Evolutionary conservation across 1,139 yeast species (phyloP).

Genomic region (Sugiyamaella castrensis): DNA sequence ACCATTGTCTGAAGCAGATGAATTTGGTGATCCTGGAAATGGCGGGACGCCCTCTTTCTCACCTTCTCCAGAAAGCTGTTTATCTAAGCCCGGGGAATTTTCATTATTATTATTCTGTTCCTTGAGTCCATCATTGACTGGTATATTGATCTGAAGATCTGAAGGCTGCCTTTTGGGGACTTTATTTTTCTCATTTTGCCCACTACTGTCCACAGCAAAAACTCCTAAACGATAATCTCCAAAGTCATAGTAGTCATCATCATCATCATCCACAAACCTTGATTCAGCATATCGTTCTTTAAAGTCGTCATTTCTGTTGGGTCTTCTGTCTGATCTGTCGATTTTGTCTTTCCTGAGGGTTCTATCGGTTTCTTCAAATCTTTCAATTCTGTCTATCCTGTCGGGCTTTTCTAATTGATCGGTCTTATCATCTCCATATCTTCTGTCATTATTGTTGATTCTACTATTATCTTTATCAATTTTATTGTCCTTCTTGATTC

Average conservation of each 20-base stretch:
- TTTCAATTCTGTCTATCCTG: not conserved
- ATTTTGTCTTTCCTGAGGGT: conserved; percentile 1
- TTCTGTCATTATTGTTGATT: too few species aligned
- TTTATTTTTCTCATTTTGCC: not conserved
- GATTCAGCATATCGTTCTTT: conserved; percentile 1
- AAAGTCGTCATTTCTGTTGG: too few species aligned
- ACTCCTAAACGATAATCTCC: not conserved
- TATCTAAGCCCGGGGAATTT: not conserved
- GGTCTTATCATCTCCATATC: not conserved
- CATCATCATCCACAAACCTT: not conserved
- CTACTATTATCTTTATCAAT: too few species aligned
- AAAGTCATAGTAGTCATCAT: conserved; percentile 7
- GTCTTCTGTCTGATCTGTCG: not conserved
- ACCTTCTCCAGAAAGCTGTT: not conserved
- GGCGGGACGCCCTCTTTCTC: too few species aligned
- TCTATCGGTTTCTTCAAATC: not conserved
- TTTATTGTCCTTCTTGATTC: too few species aligned
- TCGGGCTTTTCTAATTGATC: not conserved
- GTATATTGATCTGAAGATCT: conserved; percentile 10
- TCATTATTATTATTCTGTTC: too few species aligned
- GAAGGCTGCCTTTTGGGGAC: not conserved
- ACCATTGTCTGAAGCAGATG: too few species aligned
- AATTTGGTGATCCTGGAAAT: too few species aligned
- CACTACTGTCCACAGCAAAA: too few species aligned
- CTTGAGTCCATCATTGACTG: conserved; percentile 7